These are phyloP conservation scores for Cercospora canescens DNA, from an alignment of 2,329 filamentous ascomycete species.

Conservation along the genomic window DNA sequence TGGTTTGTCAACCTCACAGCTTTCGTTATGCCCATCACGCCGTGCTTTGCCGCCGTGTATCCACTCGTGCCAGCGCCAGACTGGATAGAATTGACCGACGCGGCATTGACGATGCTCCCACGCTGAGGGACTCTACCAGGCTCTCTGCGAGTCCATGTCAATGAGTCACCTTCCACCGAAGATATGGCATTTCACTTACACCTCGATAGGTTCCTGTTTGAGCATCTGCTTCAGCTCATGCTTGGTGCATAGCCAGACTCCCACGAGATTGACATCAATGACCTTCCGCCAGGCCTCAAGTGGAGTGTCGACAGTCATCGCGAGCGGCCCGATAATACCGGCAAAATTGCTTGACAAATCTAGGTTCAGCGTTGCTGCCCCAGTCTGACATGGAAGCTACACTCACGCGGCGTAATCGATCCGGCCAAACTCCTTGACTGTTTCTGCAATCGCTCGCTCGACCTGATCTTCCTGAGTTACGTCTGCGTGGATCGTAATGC, in stretches of 20 bases:
- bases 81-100: conserved; percentile 40
- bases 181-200: conserved; percentile 1
- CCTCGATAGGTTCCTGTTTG: conserved; percentile 32
- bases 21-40: conserved; percentile 44
- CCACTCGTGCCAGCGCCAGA: conserved; percentile 38
- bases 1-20: conserved; percentile 12
- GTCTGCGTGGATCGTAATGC: conserved; percentile 29
- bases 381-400: neutral
- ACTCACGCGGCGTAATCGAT: conserved; percentile 42
- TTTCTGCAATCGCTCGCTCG: conserved; percentile 35
- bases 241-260: conserved; percentile 40
- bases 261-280: conserved; percentile 40
- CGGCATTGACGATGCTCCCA: conserved; percentile 43
- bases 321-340: conserved; percentile 34
- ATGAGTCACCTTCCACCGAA: neutral
- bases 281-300: conserved; percentile 38
- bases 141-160: conserved; percentile 14
- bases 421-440: conserved; percentile 37
- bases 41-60: conserved; percentile 44
- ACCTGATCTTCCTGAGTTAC: conserved; percentile 38
- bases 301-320: conserved; percentile 31
- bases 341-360: conserved; percentile 33
- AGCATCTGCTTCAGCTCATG: conserved; percentile 45
- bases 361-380: neutral
- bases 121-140: conserved; percentile 26